phyloP scores from a whole-genome alignment of 1,139 yeast species.

The Lizanozyma gosingica region DNA sequence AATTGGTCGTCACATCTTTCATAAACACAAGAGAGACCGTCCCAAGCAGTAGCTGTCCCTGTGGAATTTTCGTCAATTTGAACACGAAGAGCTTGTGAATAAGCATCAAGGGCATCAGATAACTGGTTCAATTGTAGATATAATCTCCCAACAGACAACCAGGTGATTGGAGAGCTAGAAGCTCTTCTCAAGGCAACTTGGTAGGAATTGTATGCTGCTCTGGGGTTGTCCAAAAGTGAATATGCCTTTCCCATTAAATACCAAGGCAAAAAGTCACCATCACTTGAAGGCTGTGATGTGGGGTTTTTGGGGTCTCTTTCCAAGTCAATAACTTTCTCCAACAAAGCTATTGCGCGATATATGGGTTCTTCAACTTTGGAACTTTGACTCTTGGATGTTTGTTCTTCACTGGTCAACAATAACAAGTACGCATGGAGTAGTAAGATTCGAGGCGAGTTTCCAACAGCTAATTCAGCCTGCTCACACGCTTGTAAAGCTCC shows the following conservation, averaged over 20 bases:
- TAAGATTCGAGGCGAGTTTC: slow-evolving; percentile 34
- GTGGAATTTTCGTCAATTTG: slow-evolving; percentile 38
- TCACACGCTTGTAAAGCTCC: slow-evolving; percentile 43
- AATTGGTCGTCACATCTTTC: slow-evolving; percentile 55
- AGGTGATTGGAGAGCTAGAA: slow-evolving; percentile 46
- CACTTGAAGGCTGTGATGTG: slow-evolving; percentile 10
- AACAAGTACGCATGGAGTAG: slow-evolving; percentile 41
- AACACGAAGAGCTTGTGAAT: slow-evolving; percentile 51
- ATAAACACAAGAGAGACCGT: slow-evolving; percentile 55
- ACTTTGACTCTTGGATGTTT: slow-evolving; percentile 15
- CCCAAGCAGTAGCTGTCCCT: slow-evolving; percentile 43
- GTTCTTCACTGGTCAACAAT: slow-evolving; percentile 17
- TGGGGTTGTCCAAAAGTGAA: slow-evolving; percentile 34
- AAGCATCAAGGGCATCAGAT: slow-evolving; percentile 60
- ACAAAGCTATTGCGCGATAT: slow-evolving; percentile 23
- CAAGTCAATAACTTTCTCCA: slow-evolving; percentile 26
- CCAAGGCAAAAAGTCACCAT: slow-evolving; percentile 49
- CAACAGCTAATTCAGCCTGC: slow-evolving; percentile 35
- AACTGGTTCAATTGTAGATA: slow-evolving; percentile 51
- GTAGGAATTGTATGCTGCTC: slow-evolving; percentile 48
- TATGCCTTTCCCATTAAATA: slow-evolving; percentile 49
- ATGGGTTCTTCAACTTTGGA: background rate
- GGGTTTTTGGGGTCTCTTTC: slow-evolving; percentile 10
- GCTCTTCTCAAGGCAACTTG: slow-evolving; percentile 51
- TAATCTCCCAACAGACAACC: slow-evolving; percentile 59